Conservation (phyloP, 1,139 yeast species). For the Torulaspora globosa region DNA sequence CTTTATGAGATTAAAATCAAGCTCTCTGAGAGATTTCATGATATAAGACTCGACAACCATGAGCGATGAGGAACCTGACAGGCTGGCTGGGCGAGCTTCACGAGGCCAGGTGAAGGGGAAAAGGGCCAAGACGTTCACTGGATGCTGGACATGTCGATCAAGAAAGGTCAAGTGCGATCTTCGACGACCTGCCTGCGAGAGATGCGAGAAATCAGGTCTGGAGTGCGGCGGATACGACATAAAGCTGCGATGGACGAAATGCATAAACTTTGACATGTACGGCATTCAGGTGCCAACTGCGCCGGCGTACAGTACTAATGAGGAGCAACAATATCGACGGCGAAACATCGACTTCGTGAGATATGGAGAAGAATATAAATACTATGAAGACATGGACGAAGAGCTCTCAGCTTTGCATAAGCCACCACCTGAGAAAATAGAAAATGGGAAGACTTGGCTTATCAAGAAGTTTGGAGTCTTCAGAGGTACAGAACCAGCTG, state of each 20-base stretch:
- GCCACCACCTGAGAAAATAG: constrained; percentile 44
- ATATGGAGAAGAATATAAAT: constrained; percentile 61
- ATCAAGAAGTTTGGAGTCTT: constrained; percentile 87
- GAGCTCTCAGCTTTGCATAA: constrained; percentile 62
- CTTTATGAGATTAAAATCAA: background rate
- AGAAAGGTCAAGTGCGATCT: constrained; percentile 60
- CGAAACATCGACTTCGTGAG: constrained; percentile 72
- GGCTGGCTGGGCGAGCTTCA: background rate
- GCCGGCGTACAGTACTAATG: constrained; percentile 26
- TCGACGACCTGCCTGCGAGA: constrained; percentile 48
- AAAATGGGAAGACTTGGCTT: constrained; percentile 50
- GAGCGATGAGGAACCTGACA: constrained; percentile 4
- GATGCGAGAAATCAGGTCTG: constrained; percentile 54
- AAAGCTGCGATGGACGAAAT: constrained; percentile 70
- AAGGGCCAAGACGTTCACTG: constrained; percentile 48
- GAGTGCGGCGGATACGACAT: constrained; percentile 81
- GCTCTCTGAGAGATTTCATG: background rate
- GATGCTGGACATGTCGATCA: constrained; percentile 62
- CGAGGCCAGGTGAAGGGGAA: constrained; percentile 8
- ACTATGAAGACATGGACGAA: constrained; percentile 78
- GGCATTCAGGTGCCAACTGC: constrained; percentile 37
- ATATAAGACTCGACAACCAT: background rate
- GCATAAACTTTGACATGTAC: constrained; percentile 46
- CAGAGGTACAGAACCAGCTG: constrained; percentile 33
- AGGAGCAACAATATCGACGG: constrained; percentile 43